Base-by-base conservation (phyloP, 495 filamentous ascomycete species). In the Xylaria curta region DNA sequence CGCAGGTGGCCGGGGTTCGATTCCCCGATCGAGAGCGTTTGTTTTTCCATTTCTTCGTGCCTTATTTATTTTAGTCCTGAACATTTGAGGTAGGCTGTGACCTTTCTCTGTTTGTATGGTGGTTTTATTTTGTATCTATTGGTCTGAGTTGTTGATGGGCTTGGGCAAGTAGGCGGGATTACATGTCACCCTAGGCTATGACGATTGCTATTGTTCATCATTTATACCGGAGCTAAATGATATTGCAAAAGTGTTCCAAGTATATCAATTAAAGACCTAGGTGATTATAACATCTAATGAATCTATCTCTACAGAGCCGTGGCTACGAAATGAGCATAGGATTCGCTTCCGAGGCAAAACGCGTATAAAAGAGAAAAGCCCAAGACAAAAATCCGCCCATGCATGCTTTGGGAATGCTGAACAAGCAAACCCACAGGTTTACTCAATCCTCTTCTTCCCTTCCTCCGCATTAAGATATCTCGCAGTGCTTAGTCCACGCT, bases 381-480 rank as follows among this genome's bases (percentile, higher is more conserved):
- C 4, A 46, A 40, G 19, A 24, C n/a, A 21, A 2, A 19, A 44
- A 62, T 19, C 44, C 56, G 56, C 58, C 49, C 58, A 21, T 3
- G 53, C 54, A 21, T 44, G 15, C 13, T 26, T 36, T 53, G 12
- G 7, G 51, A 51, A 17, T 40, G 15, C 17, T 49, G 19, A 49
- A 40, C 42, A 28, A 26, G 21, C 28, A 15, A n/a, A 24, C 15
- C 21, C 1, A n/a, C 28, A 28, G 17, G 7, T 71, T 71, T 81
- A 97, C 78, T 97, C 94, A 73, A 96, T 94, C 82, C 95, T 92
- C 84, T 97, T 97, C 86, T 98, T 98, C 21, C 95, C 95, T 77
- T 98, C 95, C 80, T 98, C 95, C 49, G 97, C 82, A 78, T 92
- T 93, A 59, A 91, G 88, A 61, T 96, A 88, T 54, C 92, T 85